phyloP scores from a whole-genome alignment of 305 asterid species.

The Fraxinus nigra region DNA sequence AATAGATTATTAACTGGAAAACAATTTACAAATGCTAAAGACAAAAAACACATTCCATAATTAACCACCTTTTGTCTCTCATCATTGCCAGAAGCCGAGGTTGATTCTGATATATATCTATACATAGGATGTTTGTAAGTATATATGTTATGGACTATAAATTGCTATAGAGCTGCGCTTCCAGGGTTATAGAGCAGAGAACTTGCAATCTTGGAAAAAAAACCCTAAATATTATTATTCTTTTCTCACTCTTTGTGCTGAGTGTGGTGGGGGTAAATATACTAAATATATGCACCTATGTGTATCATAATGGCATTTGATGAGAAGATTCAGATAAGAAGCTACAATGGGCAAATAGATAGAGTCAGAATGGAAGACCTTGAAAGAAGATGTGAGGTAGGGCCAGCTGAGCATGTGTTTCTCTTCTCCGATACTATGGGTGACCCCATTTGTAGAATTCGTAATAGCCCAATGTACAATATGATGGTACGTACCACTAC shows the following conservation, averaged over 20 bases:
- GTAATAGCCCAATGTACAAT: slow-evolving; percentile 38
- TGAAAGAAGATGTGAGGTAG: slow-evolving; percentile 44
- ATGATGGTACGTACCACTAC: slow-evolving; percentile 31
- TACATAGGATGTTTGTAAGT: not conserved
- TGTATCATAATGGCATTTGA: slow-evolving; percentile 23
- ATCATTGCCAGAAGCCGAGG: slow-evolving; percentile 16
- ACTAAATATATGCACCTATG: not conserved
- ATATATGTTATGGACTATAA: not conserved
- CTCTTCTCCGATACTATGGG: slow-evolving; percentile 42
- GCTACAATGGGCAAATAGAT: slow-evolving; percentile 28
- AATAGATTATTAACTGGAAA: slow-evolving; percentile 1
- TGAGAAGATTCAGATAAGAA: slow-evolving; percentile 36
- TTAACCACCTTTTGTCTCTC: slow-evolving; percentile 20
- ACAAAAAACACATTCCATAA: slow-evolving; percentile 19
- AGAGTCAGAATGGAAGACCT: slow-evolving; percentile 36
- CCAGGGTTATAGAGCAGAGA: not conserved
- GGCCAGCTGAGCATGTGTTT: slow-evolving; percentile 33
- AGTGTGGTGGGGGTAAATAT: not conserved
- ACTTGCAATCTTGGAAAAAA: not conserved
- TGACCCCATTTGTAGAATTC: slow-evolving; percentile 49
- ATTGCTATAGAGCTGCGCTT: not conserved
- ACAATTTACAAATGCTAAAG: slow-evolving; percentile 12
- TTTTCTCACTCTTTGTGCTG: not conserved
- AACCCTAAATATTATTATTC: not conserved
- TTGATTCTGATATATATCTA: not conserved